Conservation (phyloP, 352 stramenopile genomes). For the Pythium aristosporum region DNA sequence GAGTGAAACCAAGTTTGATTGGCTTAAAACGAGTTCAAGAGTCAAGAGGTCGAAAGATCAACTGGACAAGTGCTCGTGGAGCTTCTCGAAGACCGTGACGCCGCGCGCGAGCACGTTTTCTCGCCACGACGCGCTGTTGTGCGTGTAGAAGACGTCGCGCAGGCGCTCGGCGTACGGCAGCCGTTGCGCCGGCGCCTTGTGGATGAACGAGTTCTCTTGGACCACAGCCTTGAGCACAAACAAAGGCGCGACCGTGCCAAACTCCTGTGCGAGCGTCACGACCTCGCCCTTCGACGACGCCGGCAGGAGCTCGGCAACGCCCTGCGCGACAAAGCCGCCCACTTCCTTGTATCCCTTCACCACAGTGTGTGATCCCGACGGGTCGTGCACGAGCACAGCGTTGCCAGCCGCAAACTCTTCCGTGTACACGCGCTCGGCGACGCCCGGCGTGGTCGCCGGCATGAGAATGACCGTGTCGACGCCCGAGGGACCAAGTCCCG, state of each 20-base stretch:
- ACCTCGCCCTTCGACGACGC: constrained; percentile 16
- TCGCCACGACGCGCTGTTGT: constrained; percentile 66
- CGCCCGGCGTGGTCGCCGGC: constrained; percentile 15
- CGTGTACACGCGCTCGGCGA: constrained; percentile 8
- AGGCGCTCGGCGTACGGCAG: constrained; percentile 62
- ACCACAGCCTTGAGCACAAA: constrained; percentile 62
- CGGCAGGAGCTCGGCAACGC: constrained; percentile 35
- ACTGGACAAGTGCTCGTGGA: constrained; percentile 19
- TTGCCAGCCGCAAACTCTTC: constrained; percentile 28
- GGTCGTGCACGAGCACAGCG: constrained; percentile 29
- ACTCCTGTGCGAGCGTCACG: constrained; percentile 61
- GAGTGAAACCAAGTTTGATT: too few species aligned
- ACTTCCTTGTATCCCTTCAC: constrained; percentile 56
- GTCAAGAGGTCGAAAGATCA: neutral
- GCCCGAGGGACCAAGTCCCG: constrained; percentile 78
- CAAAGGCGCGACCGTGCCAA: constrained; percentile 60
- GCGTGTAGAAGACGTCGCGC: constrained; percentile 78
- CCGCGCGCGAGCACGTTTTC: constrained; percentile 52
- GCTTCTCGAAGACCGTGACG: constrained; percentile 45
- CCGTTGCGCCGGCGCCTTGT: constrained; percentile 39
- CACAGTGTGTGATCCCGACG: constrained; percentile 27
- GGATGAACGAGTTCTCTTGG: constrained; percentile 64
- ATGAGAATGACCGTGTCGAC: constrained; percentile 48
- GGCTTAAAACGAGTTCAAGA: too few species aligned
- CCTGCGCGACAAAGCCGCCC: constrained; percentile 43